These are phyloP conservation scores for Lathyrus aphaca DNA, from an alignment of 306 rosid species.

Conservation along the genomic window DNA sequence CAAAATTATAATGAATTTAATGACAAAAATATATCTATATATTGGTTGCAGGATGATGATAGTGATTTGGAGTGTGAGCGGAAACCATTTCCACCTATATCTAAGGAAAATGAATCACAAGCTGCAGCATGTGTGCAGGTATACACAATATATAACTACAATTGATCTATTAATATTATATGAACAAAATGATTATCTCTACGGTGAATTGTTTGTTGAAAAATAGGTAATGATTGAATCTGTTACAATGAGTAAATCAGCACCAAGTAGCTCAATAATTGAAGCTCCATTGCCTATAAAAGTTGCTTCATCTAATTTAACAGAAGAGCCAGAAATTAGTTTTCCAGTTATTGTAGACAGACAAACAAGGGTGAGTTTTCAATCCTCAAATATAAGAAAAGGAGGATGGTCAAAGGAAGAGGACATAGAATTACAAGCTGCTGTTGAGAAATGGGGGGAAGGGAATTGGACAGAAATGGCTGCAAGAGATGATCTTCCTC, in stretches of 20 bases:
- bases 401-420: slow-evolving; percentile 75
- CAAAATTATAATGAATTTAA: too few species aligned
- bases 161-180: not conserved
- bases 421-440: slow-evolving; percentile 62
- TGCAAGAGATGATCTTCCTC: slow-evolving; percentile 54
- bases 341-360: slow-evolving; percentile 73
- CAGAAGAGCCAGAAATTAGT: slow-evolving; percentile 47
- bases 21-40: too few species aligned
- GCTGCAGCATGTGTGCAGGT: slow-evolving; percentile 84
- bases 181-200: too few species aligned
- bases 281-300: slow-evolving; percentile 69
- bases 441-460: slow-evolving; percentile 70
- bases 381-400: slow-evolving; percentile 47
- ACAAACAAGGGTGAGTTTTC: slow-evolving; percentile 40
- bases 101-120: slow-evolving; percentile 53
- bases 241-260: slow-evolving; percentile 48
- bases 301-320: slow-evolving; percentile 49
- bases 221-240: slow-evolving; percentile 69
- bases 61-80: slow-evolving; percentile 76
- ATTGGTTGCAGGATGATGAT: slow-evolving; percentile 67
- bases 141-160: not conserved
- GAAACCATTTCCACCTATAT: slow-evolving; percentile 57
- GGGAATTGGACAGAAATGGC: slow-evolving; percentile 74
- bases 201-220: slow-evolving; percentile 22
- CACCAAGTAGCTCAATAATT: slow-evolving; percentile 52